Evolutionary conservation across 2,329 filamentous ascomycete genomes (phyloP), one percentile per base, ranked within the genome.

Genomic region (Xylariaceae sp.): DNA sequence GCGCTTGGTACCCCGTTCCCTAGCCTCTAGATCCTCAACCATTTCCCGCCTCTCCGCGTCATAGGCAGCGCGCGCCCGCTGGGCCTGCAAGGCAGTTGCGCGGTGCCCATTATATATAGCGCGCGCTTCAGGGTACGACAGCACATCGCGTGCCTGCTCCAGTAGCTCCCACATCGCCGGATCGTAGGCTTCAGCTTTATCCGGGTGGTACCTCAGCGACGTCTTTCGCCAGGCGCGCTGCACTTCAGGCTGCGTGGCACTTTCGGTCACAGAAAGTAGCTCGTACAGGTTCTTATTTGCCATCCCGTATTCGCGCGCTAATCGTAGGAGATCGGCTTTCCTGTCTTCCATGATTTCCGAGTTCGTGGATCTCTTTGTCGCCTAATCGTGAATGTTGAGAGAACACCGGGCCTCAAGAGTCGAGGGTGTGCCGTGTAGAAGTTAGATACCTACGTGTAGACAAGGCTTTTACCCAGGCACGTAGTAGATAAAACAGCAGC

Each of bases 141-240:
- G 81, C 1, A 96, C 82, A 71, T 95, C 90, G 68, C 89, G 84
- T n/a, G 90, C 91, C 58, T 88, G 87, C 67, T 91, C 88, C 55
- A 95, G 84, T 1, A 88, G 78, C 71, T 96, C 88, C 76, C 95
- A 97, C 66, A 88, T 88, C 53, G 86, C 85, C 45, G 89, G 79
- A 62, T 94, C 89, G 64, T 87, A 89, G 39, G 79, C 75, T 50
- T 81, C 82, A 53, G 91, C 85, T 74, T 96, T 96, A 78, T 97
- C 92, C 1, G 92, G 92, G 71, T 97, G 92, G 75, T 91, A 90
- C 67, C 89, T 90, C n/a, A 96, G 77, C 3, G 90, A 90, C 32
- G 86, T 85, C 65, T 89, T 88, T 49, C 66, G 66, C 66, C 92
- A 96, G 44, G 89, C 90, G 62, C 87, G 85, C 60, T 89, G 86